Base-by-base conservation (phyloP, 2,329 filamentous ascomycete genomes). In the Diaporthe caulivora region DNA sequence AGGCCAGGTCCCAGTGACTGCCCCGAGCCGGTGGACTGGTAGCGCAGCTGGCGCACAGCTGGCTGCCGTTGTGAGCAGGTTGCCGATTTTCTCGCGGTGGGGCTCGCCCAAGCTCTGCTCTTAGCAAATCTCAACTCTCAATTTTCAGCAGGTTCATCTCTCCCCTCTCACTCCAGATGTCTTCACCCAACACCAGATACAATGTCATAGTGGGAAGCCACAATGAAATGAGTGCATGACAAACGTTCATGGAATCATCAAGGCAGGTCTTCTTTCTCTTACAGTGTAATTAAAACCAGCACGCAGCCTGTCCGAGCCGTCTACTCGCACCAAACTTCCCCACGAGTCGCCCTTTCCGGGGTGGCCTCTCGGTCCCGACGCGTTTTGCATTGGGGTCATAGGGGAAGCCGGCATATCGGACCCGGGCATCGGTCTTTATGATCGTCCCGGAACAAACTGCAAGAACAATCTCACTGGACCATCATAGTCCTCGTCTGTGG, bases 401-500 rank as follows among this genome's bases (percentile, higher is more conserved):
- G 78, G 78, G 79, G 78, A 55, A 74, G 74, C 72, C 65, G 79
- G 78, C 75, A 77, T 75, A 75, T 42, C 44, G 70, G 65, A 65
- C 71, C 69, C 55, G 76, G 47, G 65, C 42, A 31, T n/a, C 37
- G 62, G 15, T 40, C 24, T 34, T 47, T 72, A 65, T 57, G 37
- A 47, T 11, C 72, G 24, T 54, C 21, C 21, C 17, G 53, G 64
- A 54, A 58, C 42, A 74, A 75, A 77, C 77, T 81, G 80, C 80
- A 73, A 81, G 79, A 80, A 65, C 72, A 76, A 68, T 44, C 51
- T 68, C 42, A 24, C 40, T 75, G 80, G 80, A 80, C 79, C 79
- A 79, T 81, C 80, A 81, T 81, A 81, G 80, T 81, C 80, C 80
- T 73, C 80, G 80, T 72, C 78, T 77, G 78, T 76, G 74, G 72